Base-by-base conservation (phyloP, 2,329 filamentous ascomycete species). In the Stenocarpella maydis region DNA sequence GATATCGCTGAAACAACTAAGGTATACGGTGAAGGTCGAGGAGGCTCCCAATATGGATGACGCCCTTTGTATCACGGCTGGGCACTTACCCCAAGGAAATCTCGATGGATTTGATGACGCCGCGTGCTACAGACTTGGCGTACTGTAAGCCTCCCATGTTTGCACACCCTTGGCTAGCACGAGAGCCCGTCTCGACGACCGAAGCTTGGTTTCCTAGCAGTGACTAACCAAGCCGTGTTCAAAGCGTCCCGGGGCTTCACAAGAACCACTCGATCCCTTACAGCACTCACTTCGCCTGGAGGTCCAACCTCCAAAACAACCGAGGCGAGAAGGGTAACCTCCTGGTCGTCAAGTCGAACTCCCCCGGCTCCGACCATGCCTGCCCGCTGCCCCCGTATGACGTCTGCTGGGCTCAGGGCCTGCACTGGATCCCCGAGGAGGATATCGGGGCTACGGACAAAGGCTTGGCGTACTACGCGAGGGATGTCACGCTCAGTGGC, bases 391-490 rank as follows among this genome's bases (percentile, higher is more conserved):
- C 54, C 28, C 68, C 68, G 8, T 45, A 63, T 28, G 64, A 70
- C 47, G 68, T 64, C 45, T 70, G 68, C 47, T 70, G 68, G 68
- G 64, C 68, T 15, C 64, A 67, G 31, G 68, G 45, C 8, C 39
- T 70, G 12, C 43, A 70, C 24, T 67, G 64, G 64, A 26, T 70
- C 3, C 34, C 63, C 12, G 24, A 55, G 12, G 15, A 21, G 2
- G 19, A 63, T 9, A 45, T 70, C 47, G 21, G n/a, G 65, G 12
- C 47, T 28, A 24, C 43, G 3, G 24, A 53, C 17, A 7, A 12
- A 14, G 47, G 49, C 15, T 15, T 61, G n/a, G 28, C n/a, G 28
- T 70, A 67, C 14, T n/a, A 55, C 15, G 68, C 54, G 0, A n/a
- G 26, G 14, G 17, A 10, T 5, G 8, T 67, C 5, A 31, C 26